Evolutionary conservation across 2,329 filamentous ascomycete species (phyloP).

Genomic region (Talaromyces sp.): DNA sequence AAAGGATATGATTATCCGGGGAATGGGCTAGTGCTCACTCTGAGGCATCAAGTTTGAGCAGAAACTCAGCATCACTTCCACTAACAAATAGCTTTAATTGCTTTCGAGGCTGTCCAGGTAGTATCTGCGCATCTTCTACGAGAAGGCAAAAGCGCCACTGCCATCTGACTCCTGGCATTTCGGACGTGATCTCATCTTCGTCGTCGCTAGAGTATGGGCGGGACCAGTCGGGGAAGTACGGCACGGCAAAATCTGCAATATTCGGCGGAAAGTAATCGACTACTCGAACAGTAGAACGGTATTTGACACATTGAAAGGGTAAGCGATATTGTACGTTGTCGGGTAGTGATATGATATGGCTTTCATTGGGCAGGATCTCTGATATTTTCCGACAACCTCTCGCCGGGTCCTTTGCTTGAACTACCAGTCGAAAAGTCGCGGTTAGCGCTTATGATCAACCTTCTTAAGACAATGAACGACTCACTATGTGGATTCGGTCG

Average conservation of each 20-base stretch:
- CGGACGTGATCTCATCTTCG: conserved; percentile 22
- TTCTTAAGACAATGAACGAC: background rate
- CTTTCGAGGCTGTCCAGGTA: conserved; percentile 38
- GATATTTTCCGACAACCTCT: conserved; percentile 39
- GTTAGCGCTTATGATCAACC: background rate
- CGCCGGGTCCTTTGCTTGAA: conserved; percentile 46
- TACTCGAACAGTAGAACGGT: conserved; percentile 67
- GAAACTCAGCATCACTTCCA: conserved; percentile 53
- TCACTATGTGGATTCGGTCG: conserved; percentile 43
- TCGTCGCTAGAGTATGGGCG: conserved; percentile 25
- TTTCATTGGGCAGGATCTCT: conserved; percentile 49
- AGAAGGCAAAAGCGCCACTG: conserved; percentile 81
- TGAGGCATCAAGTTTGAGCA: conserved; percentile 54
- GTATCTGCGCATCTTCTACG: conserved; percentile 63
- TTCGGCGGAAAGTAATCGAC: conserved; percentile 72
- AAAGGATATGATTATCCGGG: background rate
- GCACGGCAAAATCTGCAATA: conserved; percentile 66
- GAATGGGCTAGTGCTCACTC: conserved; percentile 42
- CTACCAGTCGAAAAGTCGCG: conserved; percentile 30
- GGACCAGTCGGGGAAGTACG: conserved; percentile 48
- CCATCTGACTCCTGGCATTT: conserved; percentile 49
- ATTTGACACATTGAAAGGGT: conserved; percentile 72
- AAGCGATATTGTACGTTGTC: conserved; percentile 47
- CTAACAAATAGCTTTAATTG: conserved; percentile 67
- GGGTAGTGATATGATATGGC: conserved; percentile 46